Conservation (phyloP, 352 stramenopile species). For the Aphanomyces invadans region DNA sequence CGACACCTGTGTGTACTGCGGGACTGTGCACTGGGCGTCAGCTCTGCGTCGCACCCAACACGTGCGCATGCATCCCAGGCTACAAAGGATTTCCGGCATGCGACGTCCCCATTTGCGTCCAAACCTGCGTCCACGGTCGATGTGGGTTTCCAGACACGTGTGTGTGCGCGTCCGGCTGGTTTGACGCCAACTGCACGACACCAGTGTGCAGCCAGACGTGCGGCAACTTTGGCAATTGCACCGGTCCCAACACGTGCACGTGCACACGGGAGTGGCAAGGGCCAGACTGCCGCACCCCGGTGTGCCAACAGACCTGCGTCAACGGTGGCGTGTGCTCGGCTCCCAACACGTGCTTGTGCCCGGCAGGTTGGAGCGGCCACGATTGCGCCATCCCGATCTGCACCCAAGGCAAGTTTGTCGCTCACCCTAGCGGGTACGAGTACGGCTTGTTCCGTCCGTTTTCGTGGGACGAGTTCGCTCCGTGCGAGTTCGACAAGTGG, state of each 20-base stretch:
- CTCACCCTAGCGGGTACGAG: constrained; percentile 57
- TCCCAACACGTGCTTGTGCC: constrained; percentile 91
- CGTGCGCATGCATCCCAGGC: constrained; percentile 89
- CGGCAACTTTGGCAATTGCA: constrained; percentile 95
- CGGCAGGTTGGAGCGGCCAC: constrained; percentile 86
- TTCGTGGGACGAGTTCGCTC: constrained; percentile 67
- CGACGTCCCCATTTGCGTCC: constrained; percentile 73
- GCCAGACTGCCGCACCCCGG: constrained; percentile 86
- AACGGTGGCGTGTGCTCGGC: constrained; percentile 90
- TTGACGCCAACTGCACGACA: constrained; percentile 94
- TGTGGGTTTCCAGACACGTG: constrained; percentile 93
- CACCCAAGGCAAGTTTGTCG: constrained; percentile 89
- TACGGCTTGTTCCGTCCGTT: constrained; percentile 59
- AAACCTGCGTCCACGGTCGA: constrained; percentile 78
- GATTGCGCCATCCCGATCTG: constrained; percentile 91
- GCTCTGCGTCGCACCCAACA: constrained; percentile 88
- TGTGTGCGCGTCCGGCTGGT: constrained; percentile 86
- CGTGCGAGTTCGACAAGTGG: constrained; percentile 86
- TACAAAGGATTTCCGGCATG: constrained; percentile 76
- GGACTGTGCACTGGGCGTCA: constrained; percentile 43
- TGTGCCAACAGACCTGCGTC: constrained; percentile 81
- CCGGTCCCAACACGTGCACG: constrained; percentile 81
- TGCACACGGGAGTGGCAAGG: constrained; percentile 87
- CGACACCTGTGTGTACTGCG: constrained; percentile 55
- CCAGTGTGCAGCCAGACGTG: constrained; percentile 94